phyloP scores from a whole-genome alignment of 148 eudicot genomes.

The Vaccinium myrtillus region DNA sequence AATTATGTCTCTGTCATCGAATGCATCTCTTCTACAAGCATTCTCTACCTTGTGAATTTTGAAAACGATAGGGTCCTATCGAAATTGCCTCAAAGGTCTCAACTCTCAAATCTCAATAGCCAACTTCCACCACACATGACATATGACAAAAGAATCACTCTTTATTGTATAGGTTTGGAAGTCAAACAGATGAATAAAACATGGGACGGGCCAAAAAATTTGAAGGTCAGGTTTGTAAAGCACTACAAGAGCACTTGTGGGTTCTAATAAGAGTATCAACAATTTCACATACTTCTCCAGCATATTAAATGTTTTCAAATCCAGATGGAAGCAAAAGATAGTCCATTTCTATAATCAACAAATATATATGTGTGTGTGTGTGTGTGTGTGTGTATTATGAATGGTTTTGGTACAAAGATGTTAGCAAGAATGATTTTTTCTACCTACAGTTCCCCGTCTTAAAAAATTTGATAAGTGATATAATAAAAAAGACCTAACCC shows the following conservation, averaged over 20 bases:
- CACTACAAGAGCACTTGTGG: not conserved
- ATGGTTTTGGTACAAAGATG: not conserved
- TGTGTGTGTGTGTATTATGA: no score
- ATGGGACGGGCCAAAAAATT: not conserved
- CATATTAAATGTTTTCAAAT: not conserved
- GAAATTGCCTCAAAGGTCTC: no score
- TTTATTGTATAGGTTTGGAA: not conserved
- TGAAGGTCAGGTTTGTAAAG: not conserved
- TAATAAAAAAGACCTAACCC: not conserved
- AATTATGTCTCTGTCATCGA: not conserved
- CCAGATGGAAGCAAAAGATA: not conserved
- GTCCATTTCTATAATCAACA: not conserved
- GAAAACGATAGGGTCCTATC: no score
- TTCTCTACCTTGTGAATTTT: not conserved
- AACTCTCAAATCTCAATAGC: no score
- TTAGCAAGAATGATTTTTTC: not conserved
- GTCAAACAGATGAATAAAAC: not conserved
- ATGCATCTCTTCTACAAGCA: not conserved
- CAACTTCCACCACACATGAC: not conserved
- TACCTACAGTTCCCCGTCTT: not conserved
- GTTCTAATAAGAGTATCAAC: not conserved
- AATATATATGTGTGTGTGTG: no score
- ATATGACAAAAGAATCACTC: not conserved
- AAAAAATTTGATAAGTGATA: not conserved
- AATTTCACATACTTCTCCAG: not conserved